phyloP scores from a whole-genome alignment of 148 eudicot species.

The Vaccinium darrowii region DNA sequence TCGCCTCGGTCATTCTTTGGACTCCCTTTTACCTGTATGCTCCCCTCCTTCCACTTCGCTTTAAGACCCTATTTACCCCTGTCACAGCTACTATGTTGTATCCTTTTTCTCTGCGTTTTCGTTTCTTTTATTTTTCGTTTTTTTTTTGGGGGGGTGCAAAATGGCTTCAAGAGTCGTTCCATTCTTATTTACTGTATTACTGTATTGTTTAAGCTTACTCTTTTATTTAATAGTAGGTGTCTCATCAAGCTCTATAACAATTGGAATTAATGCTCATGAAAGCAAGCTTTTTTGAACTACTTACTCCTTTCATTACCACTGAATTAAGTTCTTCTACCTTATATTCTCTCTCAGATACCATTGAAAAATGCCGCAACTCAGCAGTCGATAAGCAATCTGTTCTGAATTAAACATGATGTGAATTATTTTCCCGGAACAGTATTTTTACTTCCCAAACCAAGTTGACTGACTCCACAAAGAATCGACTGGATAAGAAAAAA shows the following conservation, averaged over 20 bases:
- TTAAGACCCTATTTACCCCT: not conserved
- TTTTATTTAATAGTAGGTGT: not conserved
- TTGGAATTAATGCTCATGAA: not conserved
- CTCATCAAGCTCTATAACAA: not conserved
- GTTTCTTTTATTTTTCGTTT: not conserved
- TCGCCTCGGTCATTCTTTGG: constrained; percentile 56
- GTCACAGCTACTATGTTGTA: not conserved
- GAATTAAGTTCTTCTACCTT: not conserved
- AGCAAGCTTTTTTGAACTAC: not conserved
- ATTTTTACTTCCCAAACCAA: not conserved
- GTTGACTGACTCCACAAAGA: not conserved
- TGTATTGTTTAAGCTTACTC: not conserved
- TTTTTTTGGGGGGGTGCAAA: too few species aligned
- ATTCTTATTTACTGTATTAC: not conserved
- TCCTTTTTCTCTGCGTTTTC: not conserved
- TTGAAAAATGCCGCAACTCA: not conserved
- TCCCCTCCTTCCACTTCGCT: not conserved
- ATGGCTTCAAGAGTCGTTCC: not conserved
- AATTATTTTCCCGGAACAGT: not conserved
- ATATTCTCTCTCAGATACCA: not conserved
- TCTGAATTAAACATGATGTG: not conserved
- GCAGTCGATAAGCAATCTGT: not conserved
- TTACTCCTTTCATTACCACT: not conserved
- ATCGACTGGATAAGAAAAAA: not conserved
- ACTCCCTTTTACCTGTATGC: constrained; percentile 72